A percentile compares a stretch with the other conserved stretches of the same genome.
Evolutionary conservation across 2,329 filamentous ascomycete genomes (phyloP).

Genomic region (Neophaeococcomyces mojaviensis): DNA sequence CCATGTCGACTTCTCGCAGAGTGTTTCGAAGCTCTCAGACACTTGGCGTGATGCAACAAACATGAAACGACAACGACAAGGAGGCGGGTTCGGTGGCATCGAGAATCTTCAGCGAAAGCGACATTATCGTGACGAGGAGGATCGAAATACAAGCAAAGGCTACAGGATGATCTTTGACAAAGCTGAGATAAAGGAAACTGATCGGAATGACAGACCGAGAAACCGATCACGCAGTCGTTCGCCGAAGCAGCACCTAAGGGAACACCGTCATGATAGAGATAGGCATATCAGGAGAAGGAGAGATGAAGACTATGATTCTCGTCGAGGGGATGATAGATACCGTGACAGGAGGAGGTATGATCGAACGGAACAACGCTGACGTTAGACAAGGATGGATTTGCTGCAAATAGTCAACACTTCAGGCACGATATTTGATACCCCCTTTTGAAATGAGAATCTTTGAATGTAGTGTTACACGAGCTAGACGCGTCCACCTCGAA

Average conservation of each 20-base stretch:
- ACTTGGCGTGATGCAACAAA: conserved; percentile 84
- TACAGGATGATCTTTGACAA: conserved; percentile 80
- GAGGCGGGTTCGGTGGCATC: conserved; percentile 85
- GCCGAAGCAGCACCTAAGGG: conserved; percentile 29
- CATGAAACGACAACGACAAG: conserved; percentile 60
- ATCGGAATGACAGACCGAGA: conserved; percentile 20
- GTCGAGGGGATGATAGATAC: not conserved
- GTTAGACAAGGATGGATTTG: not conserved
- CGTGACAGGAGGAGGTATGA: conserved; percentile 1
- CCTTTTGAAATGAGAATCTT: too few species aligned
- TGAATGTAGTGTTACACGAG: too few species aligned
- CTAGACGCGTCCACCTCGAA: too few species aligned
- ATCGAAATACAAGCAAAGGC: conserved; percentile 39
- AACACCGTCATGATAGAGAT: conserved; percentile 25
- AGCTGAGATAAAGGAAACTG: conserved; percentile 19
- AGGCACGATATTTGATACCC: too few species aligned
- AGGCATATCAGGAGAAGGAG: conserved; percentile 25
- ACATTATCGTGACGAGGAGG: conserved; percentile 71
- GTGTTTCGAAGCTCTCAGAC: conserved; percentile 76
- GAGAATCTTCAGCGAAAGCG: conserved; percentile 79
- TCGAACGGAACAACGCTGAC: not conserved
- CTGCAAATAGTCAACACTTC: not conserved
- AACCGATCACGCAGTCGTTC: conserved; percentile 36
- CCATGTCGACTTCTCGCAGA: conserved; percentile 97
- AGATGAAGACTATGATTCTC: conserved; percentile 3